Conservation (phyloP, 345 rosid species). For the Gossypium stocksii region DNA sequence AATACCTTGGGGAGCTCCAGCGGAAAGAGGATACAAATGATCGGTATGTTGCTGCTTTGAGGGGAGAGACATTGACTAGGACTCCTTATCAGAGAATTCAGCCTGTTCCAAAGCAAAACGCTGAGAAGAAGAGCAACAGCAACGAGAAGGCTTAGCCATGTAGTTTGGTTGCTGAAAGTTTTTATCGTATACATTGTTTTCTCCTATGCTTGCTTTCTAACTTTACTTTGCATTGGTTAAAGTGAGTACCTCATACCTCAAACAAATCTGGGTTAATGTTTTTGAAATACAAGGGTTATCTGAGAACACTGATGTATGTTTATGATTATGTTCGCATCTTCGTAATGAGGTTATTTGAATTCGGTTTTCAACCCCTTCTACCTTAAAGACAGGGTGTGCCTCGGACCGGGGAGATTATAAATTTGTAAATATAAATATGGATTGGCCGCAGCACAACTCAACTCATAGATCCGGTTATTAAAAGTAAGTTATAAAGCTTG, state of each 20-base stretch:
- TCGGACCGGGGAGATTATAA: too few relatives aligned
- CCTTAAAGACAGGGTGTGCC: too few relatives aligned
- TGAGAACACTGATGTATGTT: neutral
- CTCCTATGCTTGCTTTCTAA: neutral
- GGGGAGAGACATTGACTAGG: slow-evolving; percentile 86
- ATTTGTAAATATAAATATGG: too few relatives aligned
- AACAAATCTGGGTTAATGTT: neutral
- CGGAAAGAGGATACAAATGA: slow-evolving; percentile 89
- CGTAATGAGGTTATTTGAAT: neutral
- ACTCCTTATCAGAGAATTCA: slow-evolving; percentile 79
- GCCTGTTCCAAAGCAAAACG: slow-evolving; percentile 42
- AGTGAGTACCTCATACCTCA: too few relatives aligned
- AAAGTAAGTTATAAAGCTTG: too few relatives aligned
- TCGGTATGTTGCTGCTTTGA: slow-evolving; percentile 82
- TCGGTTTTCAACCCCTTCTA: neutral
- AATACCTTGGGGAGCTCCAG: slow-evolving; percentile 83
- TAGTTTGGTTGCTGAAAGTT: neutral
- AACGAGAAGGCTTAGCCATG: slow-evolving; percentile 12
- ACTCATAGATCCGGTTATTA: too few relatives aligned
- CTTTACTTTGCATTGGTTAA: neutral
- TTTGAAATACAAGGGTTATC: neutral
- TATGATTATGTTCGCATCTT: neutral
- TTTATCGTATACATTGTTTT: neutral
- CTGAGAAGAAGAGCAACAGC: slow-evolving; percentile 24
- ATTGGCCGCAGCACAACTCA: too few relatives aligned